Conservation (phyloP, 2,329 filamentous ascomycete species). For the Cladosporium sp. region DNA sequence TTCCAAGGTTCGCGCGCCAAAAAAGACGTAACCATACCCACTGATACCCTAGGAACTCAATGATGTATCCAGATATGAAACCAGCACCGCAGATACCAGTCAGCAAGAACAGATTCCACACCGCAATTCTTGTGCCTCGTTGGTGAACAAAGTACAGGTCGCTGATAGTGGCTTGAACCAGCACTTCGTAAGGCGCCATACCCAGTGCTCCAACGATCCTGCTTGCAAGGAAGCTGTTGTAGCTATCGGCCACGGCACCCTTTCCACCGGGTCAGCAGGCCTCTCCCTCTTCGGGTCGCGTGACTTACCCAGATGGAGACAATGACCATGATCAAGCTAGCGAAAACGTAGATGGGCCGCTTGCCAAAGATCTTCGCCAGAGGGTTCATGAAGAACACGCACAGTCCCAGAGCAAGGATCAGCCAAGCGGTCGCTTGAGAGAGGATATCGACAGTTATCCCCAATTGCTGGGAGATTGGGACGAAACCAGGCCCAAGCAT, state of each 20-base stretch:
- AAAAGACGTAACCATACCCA: slow-evolving; percentile 21
- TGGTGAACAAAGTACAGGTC: slow-evolving; percentile 43
- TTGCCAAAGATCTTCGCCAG: slow-evolving; percentile 49
- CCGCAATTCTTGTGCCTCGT: slow-evolving; percentile 35
- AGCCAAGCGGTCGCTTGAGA: slow-evolving; percentile 47
- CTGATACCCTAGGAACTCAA: slow-evolving; percentile 37
- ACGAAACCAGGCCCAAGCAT: slow-evolving; percentile 51
- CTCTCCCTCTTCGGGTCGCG: not conserved
- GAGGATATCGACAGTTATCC: slow-evolving; percentile 42
- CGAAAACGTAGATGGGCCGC: slow-evolving; percentile 46
- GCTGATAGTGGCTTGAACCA: slow-evolving; percentile 48
- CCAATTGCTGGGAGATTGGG: slow-evolving; percentile 40
- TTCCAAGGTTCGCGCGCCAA: not conserved
- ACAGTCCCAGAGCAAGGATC: slow-evolving; percentile 45
- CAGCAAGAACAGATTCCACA: slow-evolving; percentile 39
- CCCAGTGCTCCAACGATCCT: slow-evolving; percentile 46
- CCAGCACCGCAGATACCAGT: slow-evolving; percentile 37
- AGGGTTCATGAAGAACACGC: slow-evolving; percentile 48
- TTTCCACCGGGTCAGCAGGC: not conserved
- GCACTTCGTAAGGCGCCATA: slow-evolving; percentile 50
- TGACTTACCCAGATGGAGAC: slow-evolving; percentile 40
- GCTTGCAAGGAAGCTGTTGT: slow-evolving; percentile 44
- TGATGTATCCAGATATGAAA: slow-evolving; percentile 38
- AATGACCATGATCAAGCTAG: slow-evolving; percentile 45
- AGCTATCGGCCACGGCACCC: slow-evolving; percentile 40